Evolutionary conservation across 176 grass and related monocot species (phyloP).

Genomic region (Puccinellia tenuiflora): DNA sequence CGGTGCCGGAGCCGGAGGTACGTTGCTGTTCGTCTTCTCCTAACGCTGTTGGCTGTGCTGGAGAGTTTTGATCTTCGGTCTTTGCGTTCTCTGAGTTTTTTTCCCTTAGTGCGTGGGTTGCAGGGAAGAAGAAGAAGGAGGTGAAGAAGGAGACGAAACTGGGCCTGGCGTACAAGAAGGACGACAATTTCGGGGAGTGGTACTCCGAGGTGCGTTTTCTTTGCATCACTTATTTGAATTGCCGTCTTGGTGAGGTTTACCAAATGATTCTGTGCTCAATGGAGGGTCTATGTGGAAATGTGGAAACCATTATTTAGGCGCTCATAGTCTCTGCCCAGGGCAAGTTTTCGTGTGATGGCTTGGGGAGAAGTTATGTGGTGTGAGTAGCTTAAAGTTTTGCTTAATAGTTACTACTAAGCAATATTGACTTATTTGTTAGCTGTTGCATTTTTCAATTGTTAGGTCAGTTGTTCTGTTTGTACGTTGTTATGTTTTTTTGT

Average conservation of each 20-base stretch:
- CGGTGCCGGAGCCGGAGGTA: constrained; percentile 15
- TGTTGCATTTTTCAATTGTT: neutral
- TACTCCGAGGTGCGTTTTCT: constrained; percentile 68
- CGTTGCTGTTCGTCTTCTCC: neutral
- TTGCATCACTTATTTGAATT: neutral
- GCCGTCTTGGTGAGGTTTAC: neutral
- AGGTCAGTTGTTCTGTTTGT: neutral
- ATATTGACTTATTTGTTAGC: neutral
- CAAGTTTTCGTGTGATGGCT: neutral
- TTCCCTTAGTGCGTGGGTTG: neutral
- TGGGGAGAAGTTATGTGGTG: neutral
- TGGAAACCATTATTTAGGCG: neutral
- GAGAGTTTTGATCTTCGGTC: neutral
- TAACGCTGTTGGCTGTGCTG: neutral
- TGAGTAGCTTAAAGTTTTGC: neutral
- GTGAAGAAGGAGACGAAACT: constrained; percentile 96
- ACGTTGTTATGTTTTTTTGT: neutral
- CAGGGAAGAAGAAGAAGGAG: constrained; percentile 87
- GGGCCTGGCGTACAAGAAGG: constrained; percentile 77
- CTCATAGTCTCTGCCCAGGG: neutral
- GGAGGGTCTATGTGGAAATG: neutral
- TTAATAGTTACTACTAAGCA: neutral
- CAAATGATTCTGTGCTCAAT: neutral
- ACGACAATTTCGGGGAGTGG: constrained; percentile 91
- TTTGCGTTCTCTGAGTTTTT: neutral